Conservation (phyloP, 257 asterid species). For the Coffea canephora region DNA sequence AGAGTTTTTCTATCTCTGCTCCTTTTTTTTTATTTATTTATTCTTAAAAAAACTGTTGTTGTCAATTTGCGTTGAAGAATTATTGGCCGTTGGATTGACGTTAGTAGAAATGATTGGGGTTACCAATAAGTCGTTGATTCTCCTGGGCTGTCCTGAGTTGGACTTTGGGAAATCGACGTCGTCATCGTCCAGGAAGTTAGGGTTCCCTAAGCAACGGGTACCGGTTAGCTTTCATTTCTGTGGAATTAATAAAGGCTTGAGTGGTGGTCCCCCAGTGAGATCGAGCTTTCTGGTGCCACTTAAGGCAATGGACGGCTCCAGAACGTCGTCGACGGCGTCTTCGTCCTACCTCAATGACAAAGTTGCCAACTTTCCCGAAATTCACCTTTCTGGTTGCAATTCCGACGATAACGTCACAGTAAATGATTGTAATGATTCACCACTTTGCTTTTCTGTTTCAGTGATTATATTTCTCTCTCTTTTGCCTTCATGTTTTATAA, state of each 20-base stretch:
- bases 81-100: background rate
- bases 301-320: conserved; percentile 62
- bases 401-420: conserved; percentile 24
- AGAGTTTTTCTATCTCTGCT: background rate
- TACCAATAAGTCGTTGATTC: conserved; percentile 26
- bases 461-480: background rate
- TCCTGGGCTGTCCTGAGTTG: conserved; percentile 24
- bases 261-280: conserved; percentile 27
- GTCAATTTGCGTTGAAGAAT: conserved; percentile 3
- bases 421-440: conserved; percentile 24
- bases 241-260: background rate
- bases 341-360: conserved; percentile 26
- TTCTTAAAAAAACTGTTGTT: background rate
- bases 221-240: conserved; percentile 12
- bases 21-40: background rate
- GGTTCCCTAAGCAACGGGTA: conserved; percentile 27
- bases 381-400: conserved; percentile 24
- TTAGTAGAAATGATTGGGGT: conserved; percentile 40
- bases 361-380: conserved; percentile 16
- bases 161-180: conserved; percentile 17
- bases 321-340: conserved; percentile 44
- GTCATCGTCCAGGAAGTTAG: conserved; percentile 20
- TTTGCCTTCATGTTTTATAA: background rate
- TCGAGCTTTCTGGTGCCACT: conserved; percentile 51
- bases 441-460: background rate